Base-by-base conservation (phyloP, 257 asterid species). In the Gardenia jasminoides region DNA sequence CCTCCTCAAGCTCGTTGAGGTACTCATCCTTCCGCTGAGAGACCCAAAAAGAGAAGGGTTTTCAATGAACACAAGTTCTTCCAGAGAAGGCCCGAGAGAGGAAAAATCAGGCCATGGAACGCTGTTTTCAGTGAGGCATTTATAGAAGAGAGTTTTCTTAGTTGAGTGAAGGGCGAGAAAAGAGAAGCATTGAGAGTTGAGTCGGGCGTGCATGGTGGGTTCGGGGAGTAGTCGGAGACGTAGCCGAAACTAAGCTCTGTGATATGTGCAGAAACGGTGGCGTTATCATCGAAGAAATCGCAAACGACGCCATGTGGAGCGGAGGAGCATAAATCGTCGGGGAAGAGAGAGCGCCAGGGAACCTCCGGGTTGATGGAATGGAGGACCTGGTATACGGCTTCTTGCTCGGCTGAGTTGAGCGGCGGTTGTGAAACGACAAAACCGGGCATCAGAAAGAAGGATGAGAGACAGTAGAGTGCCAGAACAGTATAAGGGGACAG, bases 261-360 rank as follows among this genome's bases (percentile, higher is more conserved):
- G 50, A 94, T 74, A 50, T 88, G 98, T 13, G 91, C 86, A 11
- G 85, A 72, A 4, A 65, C 79, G 15, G 78, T 56, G 43, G 79
- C 64, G 24, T 67, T 13, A 50, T 87, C 84, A 67, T 82, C 30
- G 79, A 89, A 90, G 82, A 87, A 88, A 75, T 91, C 94, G 82
- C 97, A 94, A 13, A 89, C 90, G 80, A 94, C 86, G 76, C 98
- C 98, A 88, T 94, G 98, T 1, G 98, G 97, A 28, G 94, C 91
- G 68, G 97, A 82, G 70, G 84, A 12, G 89, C 98, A 92, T n/a
- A 94, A 78, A 22, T 94, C 98, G 41, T 91, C 98, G 43, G 97
- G 92, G 59, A 87, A 94, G 16, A 90, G 85, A 0, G 88, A 68
- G 26, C 97, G 90, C 98, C 98, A 92, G 1, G 89, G 82, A 13